Conservation (phyloP, 331 rosid genomes). For the Cydonia oblonga region DNA sequence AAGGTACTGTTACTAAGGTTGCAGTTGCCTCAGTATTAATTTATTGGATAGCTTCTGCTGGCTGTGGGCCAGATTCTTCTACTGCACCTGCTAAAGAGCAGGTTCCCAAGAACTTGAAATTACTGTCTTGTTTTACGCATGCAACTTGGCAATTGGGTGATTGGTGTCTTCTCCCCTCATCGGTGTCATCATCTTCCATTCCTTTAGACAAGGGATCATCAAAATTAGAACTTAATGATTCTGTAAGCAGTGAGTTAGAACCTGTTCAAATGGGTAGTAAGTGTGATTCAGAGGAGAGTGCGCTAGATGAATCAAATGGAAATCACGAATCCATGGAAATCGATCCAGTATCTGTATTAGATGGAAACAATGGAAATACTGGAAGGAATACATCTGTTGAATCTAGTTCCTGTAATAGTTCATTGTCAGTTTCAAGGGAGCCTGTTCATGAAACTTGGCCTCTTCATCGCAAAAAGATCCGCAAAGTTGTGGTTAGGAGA, state of each 20-base stretch:
- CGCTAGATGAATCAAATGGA: conserved; percentile 52
- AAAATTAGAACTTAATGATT: conserved; percentile 43
- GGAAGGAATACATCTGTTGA: conserved; percentile 36
- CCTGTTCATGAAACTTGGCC: conserved; percentile 73
- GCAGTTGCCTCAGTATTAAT: conserved; percentile 84
- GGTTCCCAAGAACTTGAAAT: conserved; percentile 71
- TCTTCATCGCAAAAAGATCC: conserved; percentile 81
- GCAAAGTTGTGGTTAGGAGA: conserved; percentile 79
- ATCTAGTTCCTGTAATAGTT: conserved; percentile 57
- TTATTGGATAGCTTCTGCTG: conserved; percentile 98
- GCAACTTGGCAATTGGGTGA: conserved; percentile 96
- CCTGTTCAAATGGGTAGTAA: conserved; percentile 54
- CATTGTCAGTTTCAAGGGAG: conserved; percentile 52
- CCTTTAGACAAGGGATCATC: conserved; percentile 41
- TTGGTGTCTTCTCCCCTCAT: conserved; percentile 80
- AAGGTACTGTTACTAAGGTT: conserved; percentile 92
- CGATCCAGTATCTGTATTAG: conserved; percentile 39
- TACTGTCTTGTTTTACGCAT: conserved; percentile 81
- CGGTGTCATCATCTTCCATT: conserved; percentile 25
- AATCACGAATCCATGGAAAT: conserved; percentile 53
- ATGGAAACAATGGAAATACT: conserved; percentile 34
- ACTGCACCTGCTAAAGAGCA: conserved; percentile 93
- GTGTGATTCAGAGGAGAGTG: conserved; percentile 64
- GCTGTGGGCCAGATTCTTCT: conserved; percentile 90
- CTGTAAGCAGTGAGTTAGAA: conserved; percentile 45